Base-by-base conservation (phyloP, 2,329 filamentous ascomycete species). In the Cryphonectria nitschkei region DNA sequence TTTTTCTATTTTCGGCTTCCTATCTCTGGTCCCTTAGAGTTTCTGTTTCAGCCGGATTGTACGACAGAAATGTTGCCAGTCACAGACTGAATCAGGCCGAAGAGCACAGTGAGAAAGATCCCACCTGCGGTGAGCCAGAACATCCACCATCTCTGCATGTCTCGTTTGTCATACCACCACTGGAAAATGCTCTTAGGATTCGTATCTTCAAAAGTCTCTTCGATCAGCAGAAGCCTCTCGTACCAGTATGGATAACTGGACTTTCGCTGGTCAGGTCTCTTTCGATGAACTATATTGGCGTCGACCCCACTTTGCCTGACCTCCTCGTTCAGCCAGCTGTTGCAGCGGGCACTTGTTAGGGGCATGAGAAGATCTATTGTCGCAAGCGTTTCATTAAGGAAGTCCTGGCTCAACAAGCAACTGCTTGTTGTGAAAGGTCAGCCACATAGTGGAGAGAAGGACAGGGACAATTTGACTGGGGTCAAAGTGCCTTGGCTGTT, bases 81-180 rank as follows among this genome's bases (percentile, higher is more conserved):
- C 29, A 65, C 63, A 11, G 63, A 65, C 26, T 65, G 41, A 13
- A 65, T 50, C 3, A 43, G 26, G 7, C 61, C 61, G 26, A 64
- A 64, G 26, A 64, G 39, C 22, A 64, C 63, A n/a, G 63, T 52
- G 9, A 65, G 63, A 37, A 52, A 52, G 43, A 65, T 46, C 3
- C 63, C 63, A 32, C 50, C 43, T 4, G 43, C 63, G 3, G 43
- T 43, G 11, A 46, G 63, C 63, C 41, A 50, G 29, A 46, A 65
- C 19, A 8, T 52, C 43, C 41, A 50, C 39, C 63, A 65, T 29
- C 16, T 50, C 63, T 65, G 26, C 41, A 52, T 65, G 26, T 46
- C 63, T 6, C 43, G 41, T 11, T 11, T 46, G 34, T 50, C 63
- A 46, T 65, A 34, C 63, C 63, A 65, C 39, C 63, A 65, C 41